Evolutionary conservation across 495 filamentous ascomycete genomes (phyloP).

Genomic region (Penicillium paxilli): DNA sequence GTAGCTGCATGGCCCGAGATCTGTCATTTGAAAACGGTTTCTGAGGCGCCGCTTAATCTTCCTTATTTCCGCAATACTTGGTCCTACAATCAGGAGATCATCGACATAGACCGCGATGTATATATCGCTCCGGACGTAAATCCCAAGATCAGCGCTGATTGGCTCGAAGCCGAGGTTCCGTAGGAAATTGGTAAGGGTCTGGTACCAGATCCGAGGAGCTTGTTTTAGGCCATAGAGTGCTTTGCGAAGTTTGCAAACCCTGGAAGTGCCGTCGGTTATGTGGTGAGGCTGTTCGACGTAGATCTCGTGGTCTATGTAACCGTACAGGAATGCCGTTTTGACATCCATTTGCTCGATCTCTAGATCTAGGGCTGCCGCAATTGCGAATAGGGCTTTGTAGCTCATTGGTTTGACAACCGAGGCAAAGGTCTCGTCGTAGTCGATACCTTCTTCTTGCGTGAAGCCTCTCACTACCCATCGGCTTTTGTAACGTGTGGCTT

Average conservation of each 20-base stretch:
- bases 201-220: constrained; percentile 36
- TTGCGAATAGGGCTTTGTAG: constrained; percentile 23
- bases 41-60: constrained; percentile 26
- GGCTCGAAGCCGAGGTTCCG: constrained; percentile 24
- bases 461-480: constrained; percentile 31
- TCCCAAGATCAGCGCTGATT: constrained; percentile 17
- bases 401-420: constrained; percentile 40
- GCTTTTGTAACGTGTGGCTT: constrained; percentile 30
- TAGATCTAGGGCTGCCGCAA: constrained; percentile 19
- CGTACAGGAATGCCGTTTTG: constrained; percentile 33
- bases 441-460: constrained; percentile 30
- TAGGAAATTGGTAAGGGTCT: constrained; percentile 31
- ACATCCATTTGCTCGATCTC: constrained; percentile 37
- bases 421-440: constrained; percentile 43
- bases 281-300: constrained; percentile 18
- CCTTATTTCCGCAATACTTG: constrained; percentile 17
- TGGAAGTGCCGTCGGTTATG: constrained; percentile 13
- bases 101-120: constrained; percentile 36
- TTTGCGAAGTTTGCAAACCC: constrained; percentile 23
- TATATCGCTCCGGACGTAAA: constrained; percentile 22
- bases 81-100: constrained; percentile 31
- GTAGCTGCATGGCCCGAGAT: constrained; percentile 28
- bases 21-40: constrained; percentile 9
- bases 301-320: constrained; percentile 26
- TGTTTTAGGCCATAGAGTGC: constrained; percentile 46